Evolutionary conservation across 2,329 filamentous ascomycete species (phyloP).

Genomic region (Pseudogymnoascus sp.): DNA sequence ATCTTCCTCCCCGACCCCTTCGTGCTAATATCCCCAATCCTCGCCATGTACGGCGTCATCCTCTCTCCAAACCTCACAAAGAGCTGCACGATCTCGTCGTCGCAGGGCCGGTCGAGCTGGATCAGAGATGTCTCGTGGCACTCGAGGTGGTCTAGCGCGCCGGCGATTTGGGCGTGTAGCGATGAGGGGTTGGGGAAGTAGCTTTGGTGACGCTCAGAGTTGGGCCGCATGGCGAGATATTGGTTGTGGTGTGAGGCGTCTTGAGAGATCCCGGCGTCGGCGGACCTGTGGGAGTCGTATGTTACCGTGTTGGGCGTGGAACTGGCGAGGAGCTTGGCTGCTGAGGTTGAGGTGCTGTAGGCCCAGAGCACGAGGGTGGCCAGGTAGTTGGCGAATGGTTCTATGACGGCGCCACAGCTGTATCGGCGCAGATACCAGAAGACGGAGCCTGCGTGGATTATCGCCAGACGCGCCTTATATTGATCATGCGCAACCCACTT

Average conservation of each 20-base stretch:
- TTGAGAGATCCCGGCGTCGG: not conserved
- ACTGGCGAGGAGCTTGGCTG: not conserved
- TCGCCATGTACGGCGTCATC: conserved; percentile 14
- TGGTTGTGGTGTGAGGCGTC: not conserved
- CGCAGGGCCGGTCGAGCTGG: conserved; percentile 15
- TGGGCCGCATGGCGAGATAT: not conserved
- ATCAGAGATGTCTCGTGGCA: conserved; percentile 12
- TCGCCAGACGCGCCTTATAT: conserved; percentile 37
- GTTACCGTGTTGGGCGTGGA: not conserved
- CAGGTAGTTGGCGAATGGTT: conserved; percentile 32
- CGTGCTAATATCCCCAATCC: conserved; percentile 14
- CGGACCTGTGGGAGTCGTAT: not conserved
- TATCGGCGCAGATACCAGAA: conserved; percentile 40
- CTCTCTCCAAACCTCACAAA: conserved; percentile 12
- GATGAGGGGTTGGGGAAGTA: not conserved
- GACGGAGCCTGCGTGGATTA: conserved; percentile 36
- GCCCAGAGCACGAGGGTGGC: conserved; percentile 34
- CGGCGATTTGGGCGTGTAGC: not conserved
- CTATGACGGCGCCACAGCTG: conserved; percentile 32
- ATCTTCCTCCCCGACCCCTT: conserved; percentile 11
- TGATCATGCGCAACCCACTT: conserved; percentile 25
- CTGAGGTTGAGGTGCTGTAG: conserved; percentile 24
- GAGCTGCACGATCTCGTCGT: conserved; percentile 16
- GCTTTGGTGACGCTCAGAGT: not conserved
- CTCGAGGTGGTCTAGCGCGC: not conserved